Conservation (phyloP, 441 rosid genomes). For the Mallotus repandus region DNA sequence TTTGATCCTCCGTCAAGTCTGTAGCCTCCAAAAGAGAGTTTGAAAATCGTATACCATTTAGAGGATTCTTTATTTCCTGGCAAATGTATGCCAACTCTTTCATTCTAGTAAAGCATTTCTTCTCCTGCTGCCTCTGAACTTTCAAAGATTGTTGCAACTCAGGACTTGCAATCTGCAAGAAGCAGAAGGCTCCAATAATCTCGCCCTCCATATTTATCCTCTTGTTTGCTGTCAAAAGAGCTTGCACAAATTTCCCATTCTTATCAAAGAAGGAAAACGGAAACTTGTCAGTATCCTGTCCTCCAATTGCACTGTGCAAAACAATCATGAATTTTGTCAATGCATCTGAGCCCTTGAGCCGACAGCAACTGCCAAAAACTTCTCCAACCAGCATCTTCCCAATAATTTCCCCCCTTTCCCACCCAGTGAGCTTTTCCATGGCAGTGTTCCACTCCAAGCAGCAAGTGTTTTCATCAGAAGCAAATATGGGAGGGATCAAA, state of each 20-base stretch:
- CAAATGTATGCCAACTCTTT: slow-evolving; percentile 86
- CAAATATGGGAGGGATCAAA: slow-evolving; percentile 91
- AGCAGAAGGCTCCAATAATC: slow-evolving; percentile 87
- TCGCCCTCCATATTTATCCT: slow-evolving; percentile 67
- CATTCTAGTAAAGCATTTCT: slow-evolving; percentile 53
- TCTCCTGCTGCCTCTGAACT: slow-evolving; percentile 72
- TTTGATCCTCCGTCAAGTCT: slow-evolving; percentile 75
- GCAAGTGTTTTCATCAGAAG: slow-evolving; percentile 81
- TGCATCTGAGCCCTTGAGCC: slow-evolving; percentile 85
- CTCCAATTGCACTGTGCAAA: slow-evolving; percentile 80
- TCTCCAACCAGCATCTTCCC: slow-evolving; percentile 90
- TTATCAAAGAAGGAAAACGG: slow-evolving; percentile 76
- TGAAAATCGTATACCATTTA: slow-evolving; percentile 73
- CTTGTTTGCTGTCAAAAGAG: slow-evolving; percentile 81
- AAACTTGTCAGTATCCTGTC: slow-evolving; percentile 76
- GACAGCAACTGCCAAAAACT: slow-evolving; percentile 84
- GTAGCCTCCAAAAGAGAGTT: slow-evolving; percentile 78
- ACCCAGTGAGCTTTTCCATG: slow-evolving; percentile 92
- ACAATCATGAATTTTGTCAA: slow-evolving; percentile 85
- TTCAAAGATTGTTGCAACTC: slow-evolving; percentile 84
- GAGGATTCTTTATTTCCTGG: slow-evolving; percentile 78
- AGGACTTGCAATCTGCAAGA: slow-evolving; percentile 89
- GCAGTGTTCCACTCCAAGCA: slow-evolving; percentile 96
- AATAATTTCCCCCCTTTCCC: slow-evolving; percentile 59
- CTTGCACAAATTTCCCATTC: slow-evolving; percentile 65